A percentile compares a stretch with the other conserved stretches of the same genome.
Evolutionary conservation across 1,139 yeast genomes (phyloP).

Genomic region (Saccharomyces hybrid): DNA sequence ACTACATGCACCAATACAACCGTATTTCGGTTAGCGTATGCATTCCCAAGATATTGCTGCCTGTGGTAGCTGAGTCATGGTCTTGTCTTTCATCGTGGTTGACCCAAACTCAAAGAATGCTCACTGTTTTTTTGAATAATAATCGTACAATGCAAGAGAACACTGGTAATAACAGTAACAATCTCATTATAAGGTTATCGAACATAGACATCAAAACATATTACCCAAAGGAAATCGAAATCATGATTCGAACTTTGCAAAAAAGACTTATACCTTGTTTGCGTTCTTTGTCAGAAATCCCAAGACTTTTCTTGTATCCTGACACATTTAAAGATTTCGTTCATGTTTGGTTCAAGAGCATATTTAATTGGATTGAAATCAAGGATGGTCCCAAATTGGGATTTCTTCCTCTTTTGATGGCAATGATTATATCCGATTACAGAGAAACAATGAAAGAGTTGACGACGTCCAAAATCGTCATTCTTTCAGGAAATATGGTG

Average conservation of each 20-base stretch:
- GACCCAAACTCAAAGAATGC: constrained; percentile 20
- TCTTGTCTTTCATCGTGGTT: constrained; percentile 21
- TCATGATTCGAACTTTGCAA: constrained; percentile 22
- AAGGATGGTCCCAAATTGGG: constrained; percentile 43
- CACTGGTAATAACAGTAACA: neutral
- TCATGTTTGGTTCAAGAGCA: constrained; percentile 49
- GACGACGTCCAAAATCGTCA: constrained; percentile 40
- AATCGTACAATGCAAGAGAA: constrained; percentile 2
- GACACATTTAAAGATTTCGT: constrained; percentile 23
- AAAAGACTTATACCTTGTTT: constrained; percentile 29
- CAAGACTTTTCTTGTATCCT: constrained; percentile 33
- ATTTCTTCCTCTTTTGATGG: constrained; percentile 40
- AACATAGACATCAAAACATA: constrained; percentile 14
- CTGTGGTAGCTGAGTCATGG: constrained; percentile 29
- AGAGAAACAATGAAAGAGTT: constrained; percentile 28
- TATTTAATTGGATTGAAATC: constrained; percentile 54
- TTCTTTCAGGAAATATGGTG: constrained; percentile 54
- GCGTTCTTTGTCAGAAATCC: constrained; percentile 28
- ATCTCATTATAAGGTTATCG: constrained; percentile 7
- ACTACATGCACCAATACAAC: constrained; percentile 6
- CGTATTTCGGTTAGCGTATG: constrained; percentile 29
- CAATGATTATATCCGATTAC: constrained; percentile 40
- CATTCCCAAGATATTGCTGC: constrained; percentile 23
- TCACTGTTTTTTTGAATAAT: constrained; percentile 10
- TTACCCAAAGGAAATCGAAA: constrained; percentile 17